phyloP scores from a whole-genome alignment of 345 rosid species.

The Litchi chinensis region DNA sequence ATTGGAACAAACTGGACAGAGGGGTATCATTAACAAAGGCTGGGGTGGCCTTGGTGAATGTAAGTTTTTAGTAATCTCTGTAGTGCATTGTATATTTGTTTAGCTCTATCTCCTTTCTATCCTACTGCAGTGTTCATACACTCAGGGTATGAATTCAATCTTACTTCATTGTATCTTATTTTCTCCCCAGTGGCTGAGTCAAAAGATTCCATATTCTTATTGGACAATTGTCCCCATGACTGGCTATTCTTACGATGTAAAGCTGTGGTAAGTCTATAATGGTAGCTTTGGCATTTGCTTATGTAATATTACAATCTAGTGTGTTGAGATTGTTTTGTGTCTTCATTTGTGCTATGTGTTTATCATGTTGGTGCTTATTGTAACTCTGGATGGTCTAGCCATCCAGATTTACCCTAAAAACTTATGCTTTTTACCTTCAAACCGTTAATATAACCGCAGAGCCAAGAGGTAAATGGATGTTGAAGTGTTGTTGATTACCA shows the following conservation, averaged over 20 bases:
- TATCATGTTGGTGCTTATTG: not conserved
- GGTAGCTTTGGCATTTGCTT: not conserved
- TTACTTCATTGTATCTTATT: constrained; percentile 26
- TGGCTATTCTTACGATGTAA: constrained; percentile 97
- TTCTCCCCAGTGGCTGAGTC: constrained; percentile 80
- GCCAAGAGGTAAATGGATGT: not conserved
- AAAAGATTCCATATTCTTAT: constrained; percentile 71
- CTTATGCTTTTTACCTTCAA: not conserved
- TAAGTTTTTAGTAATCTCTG: constrained; percentile 36
- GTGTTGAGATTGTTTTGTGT: not conserved
- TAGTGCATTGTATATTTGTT: not conserved
- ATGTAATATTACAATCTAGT: not conserved
- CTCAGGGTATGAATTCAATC: not conserved
- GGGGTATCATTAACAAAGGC: constrained; percentile 98
- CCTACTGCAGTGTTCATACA: not conserved
- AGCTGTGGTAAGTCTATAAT: constrained; percentile 83
- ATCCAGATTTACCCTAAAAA: not conserved
- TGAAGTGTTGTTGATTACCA: not conserved
- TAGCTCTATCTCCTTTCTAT: not conserved
- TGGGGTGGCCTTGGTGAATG: constrained; percentile 98
- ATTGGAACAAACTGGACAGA: constrained; percentile 72
- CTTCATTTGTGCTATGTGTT: not conserved
- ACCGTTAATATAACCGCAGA: not conserved
- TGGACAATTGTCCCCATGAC: constrained; percentile 97
- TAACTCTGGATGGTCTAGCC: not conserved